A percentile compares a stretch with the other conserved stretches of the same genome.
phyloP scores from a whole-genome alignment of 208 protist species.

The Wallacemonas sp. region DNA sequence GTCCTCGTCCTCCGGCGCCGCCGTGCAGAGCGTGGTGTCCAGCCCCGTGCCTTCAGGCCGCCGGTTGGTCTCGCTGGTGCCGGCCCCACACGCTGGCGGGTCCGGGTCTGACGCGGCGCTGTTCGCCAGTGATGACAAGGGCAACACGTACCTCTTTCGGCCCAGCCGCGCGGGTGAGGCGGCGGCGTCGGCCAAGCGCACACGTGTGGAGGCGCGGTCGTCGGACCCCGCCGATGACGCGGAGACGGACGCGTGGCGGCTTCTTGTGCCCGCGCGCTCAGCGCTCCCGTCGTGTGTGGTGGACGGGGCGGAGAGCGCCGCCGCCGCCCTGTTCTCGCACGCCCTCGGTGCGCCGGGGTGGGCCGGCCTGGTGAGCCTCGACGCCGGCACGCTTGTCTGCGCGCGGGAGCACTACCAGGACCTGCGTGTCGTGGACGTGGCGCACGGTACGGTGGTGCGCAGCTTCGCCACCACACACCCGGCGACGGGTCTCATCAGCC shows the following conservation, averaged over 20 bases:
- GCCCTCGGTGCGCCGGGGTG: conserved; percentile 46
- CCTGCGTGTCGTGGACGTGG: conserved; percentile 62
- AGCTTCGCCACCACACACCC: conserved; percentile 70
- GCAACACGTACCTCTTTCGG: conserved; percentile 31
- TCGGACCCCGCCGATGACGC: neutral
- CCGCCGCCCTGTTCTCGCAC: conserved; percentile 14
- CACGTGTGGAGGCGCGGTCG: conserved; percentile 4
- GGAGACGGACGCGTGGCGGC: conserved; percentile 26
- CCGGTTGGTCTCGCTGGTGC: conserved; percentile 7
- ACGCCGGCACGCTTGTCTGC: conserved; percentile 29
- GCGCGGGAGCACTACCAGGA: conserved; percentile 70
- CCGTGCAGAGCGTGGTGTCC: neutral
- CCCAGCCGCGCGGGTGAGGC: neutral
- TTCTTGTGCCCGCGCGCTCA: conserved; percentile 29
- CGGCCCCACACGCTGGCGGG: neutral
- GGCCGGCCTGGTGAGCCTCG: conserved; percentile 40
- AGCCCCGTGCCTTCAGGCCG: conserved; percentile 12
- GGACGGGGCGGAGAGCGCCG: neutral
- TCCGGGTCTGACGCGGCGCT: conserved; percentile 1
- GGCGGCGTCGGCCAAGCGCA: conserved; percentile 12
- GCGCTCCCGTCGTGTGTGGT: neutral
- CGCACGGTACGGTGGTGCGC: conserved; percentile 35
- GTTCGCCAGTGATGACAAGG: conserved; percentile 37
- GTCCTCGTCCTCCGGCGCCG: neutral
- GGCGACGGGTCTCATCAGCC: conserved; percentile 53